These are phyloP conservation scores for Russula griseocarnosa DNA, from an alignment of 768 basidiomycete genomes.

Conservation along the genomic window DNA sequence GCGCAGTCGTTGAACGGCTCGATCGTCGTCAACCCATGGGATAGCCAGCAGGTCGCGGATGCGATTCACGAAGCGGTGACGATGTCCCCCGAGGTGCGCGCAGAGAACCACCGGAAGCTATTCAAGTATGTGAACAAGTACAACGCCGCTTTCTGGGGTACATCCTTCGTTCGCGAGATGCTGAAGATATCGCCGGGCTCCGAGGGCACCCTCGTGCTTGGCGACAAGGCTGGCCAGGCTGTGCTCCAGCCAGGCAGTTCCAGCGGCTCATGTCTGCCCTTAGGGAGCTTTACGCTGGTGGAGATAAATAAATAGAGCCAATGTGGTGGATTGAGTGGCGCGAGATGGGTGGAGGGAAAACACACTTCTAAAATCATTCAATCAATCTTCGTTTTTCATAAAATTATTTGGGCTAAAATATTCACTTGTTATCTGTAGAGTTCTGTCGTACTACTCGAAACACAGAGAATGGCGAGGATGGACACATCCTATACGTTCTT, in stretches of 20 bases:
- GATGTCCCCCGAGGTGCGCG: slow-evolving; percentile 76
- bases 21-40: slow-evolving; percentile 98
- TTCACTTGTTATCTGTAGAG: slow-evolving; percentile 23
- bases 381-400: too few species aligned
- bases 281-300: background rate
- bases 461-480: background rate
- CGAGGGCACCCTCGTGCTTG: slow-evolving; percentile 23
- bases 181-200: slow-evolving; percentile 42
- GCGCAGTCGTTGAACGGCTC: slow-evolving; percentile 94
- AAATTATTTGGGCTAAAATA: slow-evolving; percentile 16
- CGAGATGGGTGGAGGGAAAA: background rate
- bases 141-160: slow-evolving; percentile 90
- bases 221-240: slow-evolving; percentile 34
- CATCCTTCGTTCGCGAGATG: slow-evolving; percentile 86
- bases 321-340: background rate
- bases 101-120: slow-evolving; percentile 90
- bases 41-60: slow-evolving; percentile 95
- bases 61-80: slow-evolving; percentile 96
- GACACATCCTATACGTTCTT: background rate
- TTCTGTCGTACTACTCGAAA: background rate
- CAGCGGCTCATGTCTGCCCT: slow-evolving; percentile 29
- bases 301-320: slow-evolving; percentile 17
- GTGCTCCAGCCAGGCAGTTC: slow-evolving; percentile 32
- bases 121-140: slow-evolving; percentile 97
- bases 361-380: background rate